phyloP scores from a whole-genome alignment of 108 stramenopile genomes.

The Nitzschia sp. region DNA sequence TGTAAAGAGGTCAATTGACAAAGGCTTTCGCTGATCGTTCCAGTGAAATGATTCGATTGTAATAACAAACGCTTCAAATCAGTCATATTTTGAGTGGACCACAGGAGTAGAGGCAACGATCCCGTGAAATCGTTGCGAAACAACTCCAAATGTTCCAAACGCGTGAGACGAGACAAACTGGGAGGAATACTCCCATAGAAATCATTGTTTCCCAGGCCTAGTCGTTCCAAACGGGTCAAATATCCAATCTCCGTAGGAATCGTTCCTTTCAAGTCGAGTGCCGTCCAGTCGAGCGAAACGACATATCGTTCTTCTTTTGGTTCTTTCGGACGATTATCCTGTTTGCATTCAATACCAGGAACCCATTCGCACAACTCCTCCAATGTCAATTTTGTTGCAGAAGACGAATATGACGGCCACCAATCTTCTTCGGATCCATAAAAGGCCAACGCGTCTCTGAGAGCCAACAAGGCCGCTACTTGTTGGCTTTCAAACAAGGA shows the following conservation, averaged over 20 bases:
- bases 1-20: conserved; percentile 2
- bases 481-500: background rate
- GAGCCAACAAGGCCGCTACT: background rate
- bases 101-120: background rate
- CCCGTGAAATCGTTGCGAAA: conserved; percentile 5
- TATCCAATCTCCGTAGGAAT: conserved; percentile 16
- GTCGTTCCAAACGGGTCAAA: background rate
- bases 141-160: conserved; percentile 13
- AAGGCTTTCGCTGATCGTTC: background rate
- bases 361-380: background rate
- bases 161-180: background rate
- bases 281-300: background rate
- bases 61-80: conserved; percentile 7
- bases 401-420: background rate
- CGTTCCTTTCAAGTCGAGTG: background rate
- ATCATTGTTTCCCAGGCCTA: conserved; percentile 8
- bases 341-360: background rate
- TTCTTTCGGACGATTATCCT: background rate
- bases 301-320: background rate
- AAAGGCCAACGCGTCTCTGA: background rate
- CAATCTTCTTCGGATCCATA: background rate
- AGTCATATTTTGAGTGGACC: background rate
- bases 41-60: conserved; percentile 6
- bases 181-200: background rate
- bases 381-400: background rate